Base-by-base conservation (phyloP, 2,329 filamentous ascomycete genomes). In the Corinectria fuckeliana region DNA sequence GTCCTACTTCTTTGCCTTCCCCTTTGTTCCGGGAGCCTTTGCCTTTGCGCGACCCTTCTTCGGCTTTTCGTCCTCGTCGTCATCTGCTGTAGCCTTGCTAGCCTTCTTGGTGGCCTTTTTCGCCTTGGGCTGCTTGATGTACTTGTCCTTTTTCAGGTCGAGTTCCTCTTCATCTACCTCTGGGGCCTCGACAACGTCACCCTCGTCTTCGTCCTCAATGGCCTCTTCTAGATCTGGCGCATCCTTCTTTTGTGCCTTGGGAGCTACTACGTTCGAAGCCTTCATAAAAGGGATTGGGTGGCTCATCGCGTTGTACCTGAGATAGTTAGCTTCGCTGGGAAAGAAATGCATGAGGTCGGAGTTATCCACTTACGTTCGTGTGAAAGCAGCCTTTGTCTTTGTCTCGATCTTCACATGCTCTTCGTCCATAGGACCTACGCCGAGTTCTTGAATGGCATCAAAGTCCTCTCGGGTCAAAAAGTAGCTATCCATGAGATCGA, bases 261-360 rank as follows among this genome's bases (percentile, higher is more conserved):
- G 88, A 3, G 87, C 90, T 9, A 87, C 75, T 14, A 95, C 85
- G 64, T 84, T 91, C 69, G 86, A 92, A 2, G 93, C 92, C 77
- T 97, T 98, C 88, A 98, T 97, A 78, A 97, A 99, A 1, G 95
- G 93, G 50, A 99, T 79, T 0, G 94, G 94, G 68, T 99, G 95
- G 16, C 88, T 89, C 78, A 89, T 90, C 60, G 84, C 78, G 69
- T 99, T 99, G 75, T 99, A 95, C 54, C 91, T 94, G 50, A 14
- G 50, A 65, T 42, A 56, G 30, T 69, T 56, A 57, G 55, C n/a
- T 47, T 39, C 16, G n/a, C 38, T 18, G 5, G n/a, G n/a, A n/a
- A n/a, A n/a, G n/a, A 23, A 51, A 3, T 23, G 52, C 5, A 47
- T 7, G 48, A 26, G 36, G 18, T 18, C 5, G 3, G 52, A 41